phyloP scores from a whole-genome alignment of 1,284 basidiomycete genomes.

The Inonotus hispidus region DNA sequence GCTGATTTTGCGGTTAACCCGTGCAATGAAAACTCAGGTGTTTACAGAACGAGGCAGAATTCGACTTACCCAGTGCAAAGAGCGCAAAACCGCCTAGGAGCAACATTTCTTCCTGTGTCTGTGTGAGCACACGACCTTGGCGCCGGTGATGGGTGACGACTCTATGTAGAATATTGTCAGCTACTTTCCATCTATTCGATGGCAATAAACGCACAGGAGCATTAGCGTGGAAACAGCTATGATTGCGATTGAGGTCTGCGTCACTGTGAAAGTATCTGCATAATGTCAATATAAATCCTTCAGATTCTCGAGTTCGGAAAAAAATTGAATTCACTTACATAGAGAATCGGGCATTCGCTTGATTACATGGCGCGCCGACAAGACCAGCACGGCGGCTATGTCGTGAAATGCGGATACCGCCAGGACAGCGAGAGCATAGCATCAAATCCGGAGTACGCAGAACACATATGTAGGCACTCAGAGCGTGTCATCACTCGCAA shows the following conservation, averaged over 20 bases:
- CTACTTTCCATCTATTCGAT: neutral
- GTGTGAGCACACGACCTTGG: conserved; percentile 51
- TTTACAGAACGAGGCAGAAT: neutral
- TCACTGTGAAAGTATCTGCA: conserved; percentile 62
- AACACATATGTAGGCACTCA: neutral
- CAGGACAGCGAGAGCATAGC: neutral
- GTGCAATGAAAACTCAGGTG: conserved; percentile 10
- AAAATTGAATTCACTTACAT: conserved; percentile 10
- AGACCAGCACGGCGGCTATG: conserved; percentile 17
- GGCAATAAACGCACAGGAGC: conserved; percentile 45
- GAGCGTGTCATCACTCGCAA: conserved; percentile 26
- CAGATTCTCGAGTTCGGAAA: neutral
- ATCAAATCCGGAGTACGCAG: neutral
- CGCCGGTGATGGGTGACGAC: conserved; percentile 60
- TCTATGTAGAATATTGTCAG: conserved; percentile 31
- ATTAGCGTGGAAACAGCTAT: conserved; percentile 57
- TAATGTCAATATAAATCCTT: conserved; percentile 23
- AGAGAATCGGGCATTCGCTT: conserved; percentile 19
- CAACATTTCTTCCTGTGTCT: conserved; percentile 64
- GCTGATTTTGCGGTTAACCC: conserved; percentile 7
- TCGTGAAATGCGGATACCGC: neutral
- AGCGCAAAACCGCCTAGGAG: conserved; percentile 64
- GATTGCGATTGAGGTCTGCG: conserved; percentile 66
- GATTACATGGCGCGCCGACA: conserved; percentile 17
- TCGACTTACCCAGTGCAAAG: conserved; percentile 62